These are phyloP conservation scores for Tulasnella calospora DNA, from an alignment of 768 basidiomycete species.

Conservation along the genomic window DNA sequence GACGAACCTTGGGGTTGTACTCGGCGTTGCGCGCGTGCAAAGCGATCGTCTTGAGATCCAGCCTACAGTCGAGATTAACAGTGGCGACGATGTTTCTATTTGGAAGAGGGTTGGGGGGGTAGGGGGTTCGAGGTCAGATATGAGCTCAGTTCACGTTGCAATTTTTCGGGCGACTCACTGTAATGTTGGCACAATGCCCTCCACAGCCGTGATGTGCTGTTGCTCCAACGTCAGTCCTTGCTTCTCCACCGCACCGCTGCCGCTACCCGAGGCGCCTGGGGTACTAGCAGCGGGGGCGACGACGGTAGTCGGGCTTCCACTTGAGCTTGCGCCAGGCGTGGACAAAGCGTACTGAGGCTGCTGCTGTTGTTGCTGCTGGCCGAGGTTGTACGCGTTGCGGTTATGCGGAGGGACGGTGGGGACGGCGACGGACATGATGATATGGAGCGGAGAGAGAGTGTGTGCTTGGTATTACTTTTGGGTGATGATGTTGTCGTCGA, in stretches of 20 bases:
- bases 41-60: constrained; percentile 98
- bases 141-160: constrained; percentile 17
- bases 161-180: constrained; percentile 47
- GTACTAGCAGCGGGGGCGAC: constrained; percentile 5
- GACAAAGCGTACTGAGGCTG: constrained; percentile 21
- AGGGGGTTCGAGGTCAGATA: background rate
- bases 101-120: background rate
- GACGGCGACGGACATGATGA: constrained; percentile 21
- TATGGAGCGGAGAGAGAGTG: background rate
- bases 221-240: constrained; percentile 49
- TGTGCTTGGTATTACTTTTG: background rate
- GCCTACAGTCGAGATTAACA: constrained; percentile 92
- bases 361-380: constrained; percentile 19
- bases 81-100: constrained; percentile 90
- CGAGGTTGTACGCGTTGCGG: constrained; percentile 1
- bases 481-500: background rate
- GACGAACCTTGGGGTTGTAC: constrained; percentile 96
- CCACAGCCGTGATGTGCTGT: constrained; percentile 92
- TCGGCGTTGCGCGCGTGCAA: constrained; percentile 97
- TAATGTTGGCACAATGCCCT: constrained; percentile 97
- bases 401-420: constrained; percentile 18
- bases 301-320: constrained; percentile 21
- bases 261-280: constrained; percentile 8
- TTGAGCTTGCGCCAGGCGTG: constrained; percentile 22
- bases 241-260: constrained; percentile 13